phyloP scores from a whole-genome alignment of 2,329 filamentous ascomycete species.

The Ophiocordyceps polyrhachis-furcata region DNA sequence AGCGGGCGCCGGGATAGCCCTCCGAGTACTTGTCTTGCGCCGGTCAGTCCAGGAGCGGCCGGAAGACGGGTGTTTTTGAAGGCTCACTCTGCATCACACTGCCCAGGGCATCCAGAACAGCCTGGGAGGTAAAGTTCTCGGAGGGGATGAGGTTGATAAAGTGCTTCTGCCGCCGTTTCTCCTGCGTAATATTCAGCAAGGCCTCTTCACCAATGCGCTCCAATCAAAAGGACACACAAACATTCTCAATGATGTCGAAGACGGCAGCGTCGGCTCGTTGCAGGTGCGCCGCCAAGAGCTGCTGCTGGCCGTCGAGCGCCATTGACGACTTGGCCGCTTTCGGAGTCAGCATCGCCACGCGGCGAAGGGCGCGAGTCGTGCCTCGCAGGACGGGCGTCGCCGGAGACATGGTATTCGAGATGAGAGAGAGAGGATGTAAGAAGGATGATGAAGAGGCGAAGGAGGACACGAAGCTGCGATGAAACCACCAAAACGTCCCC shows the following conservation, averaged over 20 bases:
- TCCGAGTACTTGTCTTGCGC: constrained; percentile 86
- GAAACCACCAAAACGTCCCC: background rate
- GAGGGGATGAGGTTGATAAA: constrained; percentile 96
- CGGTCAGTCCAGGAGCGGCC: constrained; percentile 9
- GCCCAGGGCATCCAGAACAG: constrained; percentile 76
- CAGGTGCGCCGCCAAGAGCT: constrained; percentile 67
- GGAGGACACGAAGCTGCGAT: background rate
- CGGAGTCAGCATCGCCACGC: constrained; percentile 11
- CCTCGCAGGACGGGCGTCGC: constrained; percentile 21
- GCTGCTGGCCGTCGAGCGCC: constrained; percentile 37
- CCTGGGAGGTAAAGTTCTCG: constrained; percentile 89
- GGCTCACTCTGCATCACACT: constrained; percentile 82
- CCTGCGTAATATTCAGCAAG: constrained; percentile 29
- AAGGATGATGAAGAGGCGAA: background rate
- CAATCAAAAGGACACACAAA: constrained; percentile 19
- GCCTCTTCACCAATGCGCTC: background rate
- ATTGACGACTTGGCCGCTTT: constrained; percentile 24
- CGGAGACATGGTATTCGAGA: constrained; percentile 23
- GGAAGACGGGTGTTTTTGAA: background rate
- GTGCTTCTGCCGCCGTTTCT: constrained; percentile 91
- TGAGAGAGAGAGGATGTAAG: background rate
- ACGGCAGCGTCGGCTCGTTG: constrained; percentile 73
- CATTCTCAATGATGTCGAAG: constrained; percentile 80
- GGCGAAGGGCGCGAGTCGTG: constrained; percentile 27
- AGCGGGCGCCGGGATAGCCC: constrained; percentile 87